A percentile compares a stretch with the other conserved stretches of the same genome.
Conservation (phyloP, 2,329 filamentous ascomycete species). For the Neospermospora avenae region DNA sequence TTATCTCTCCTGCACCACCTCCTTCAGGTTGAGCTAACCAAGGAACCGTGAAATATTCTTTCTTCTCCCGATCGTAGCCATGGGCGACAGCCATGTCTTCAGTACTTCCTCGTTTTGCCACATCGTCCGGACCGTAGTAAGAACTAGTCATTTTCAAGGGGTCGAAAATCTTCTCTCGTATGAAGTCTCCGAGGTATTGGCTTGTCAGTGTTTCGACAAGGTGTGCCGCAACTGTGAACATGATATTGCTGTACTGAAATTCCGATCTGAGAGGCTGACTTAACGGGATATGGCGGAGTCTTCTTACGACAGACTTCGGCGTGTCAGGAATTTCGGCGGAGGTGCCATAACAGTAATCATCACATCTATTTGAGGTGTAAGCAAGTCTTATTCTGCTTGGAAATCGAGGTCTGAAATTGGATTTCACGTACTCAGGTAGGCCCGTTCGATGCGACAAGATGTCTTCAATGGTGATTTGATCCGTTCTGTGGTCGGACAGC, state of each 20-base stretch:
- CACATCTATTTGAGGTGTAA: constrained; percentile 22
- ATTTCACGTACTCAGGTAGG: constrained; percentile 35
- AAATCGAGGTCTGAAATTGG: background rate
- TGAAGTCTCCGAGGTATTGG: constrained; percentile 38
- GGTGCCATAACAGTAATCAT: constrained; percentile 38
- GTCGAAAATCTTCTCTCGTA: constrained; percentile 40
- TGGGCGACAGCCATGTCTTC: constrained; percentile 14
- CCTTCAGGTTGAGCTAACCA: constrained; percentile 16
- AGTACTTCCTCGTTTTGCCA: background rate
- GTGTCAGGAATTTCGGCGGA: constrained; percentile 34
- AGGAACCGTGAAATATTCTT: constrained; percentile 7
- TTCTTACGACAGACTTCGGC: constrained; percentile 36
- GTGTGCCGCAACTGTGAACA: constrained; percentile 44
- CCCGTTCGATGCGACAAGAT: constrained; percentile 50
- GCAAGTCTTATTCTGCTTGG: background rate
- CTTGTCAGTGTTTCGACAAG: constrained; percentile 43
- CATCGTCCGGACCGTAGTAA: constrained; percentile 24
- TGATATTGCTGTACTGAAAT: constrained; percentile 49
- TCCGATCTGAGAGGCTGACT: constrained; percentile 41
- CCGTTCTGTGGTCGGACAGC: constrained; percentile 44
- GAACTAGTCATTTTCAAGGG: constrained; percentile 46
- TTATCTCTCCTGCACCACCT: constrained; percentile 19
- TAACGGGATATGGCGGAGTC: constrained; percentile 44
- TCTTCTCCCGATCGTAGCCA: constrained; percentile 12
- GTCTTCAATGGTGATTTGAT: constrained; percentile 50